phyloP scores from a whole-genome alignment of 2,329 filamentous ascomycete species.

The Didymella pinodella region DNA sequence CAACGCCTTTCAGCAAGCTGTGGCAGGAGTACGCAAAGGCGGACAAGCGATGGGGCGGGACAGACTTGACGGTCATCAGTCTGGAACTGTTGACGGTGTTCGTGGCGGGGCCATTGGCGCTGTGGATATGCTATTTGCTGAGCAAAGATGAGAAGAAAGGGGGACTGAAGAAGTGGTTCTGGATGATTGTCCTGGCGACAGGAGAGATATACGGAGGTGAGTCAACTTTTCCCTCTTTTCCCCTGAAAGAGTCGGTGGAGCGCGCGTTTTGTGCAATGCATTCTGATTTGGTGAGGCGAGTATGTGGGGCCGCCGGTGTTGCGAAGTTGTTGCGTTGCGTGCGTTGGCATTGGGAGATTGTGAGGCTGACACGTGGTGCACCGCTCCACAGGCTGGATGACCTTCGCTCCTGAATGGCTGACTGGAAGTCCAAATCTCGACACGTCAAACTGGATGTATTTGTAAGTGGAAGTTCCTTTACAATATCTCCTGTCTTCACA shows the following conservation, averaged over 20 bases:
- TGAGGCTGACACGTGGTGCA: slow-evolving; percentile 51
- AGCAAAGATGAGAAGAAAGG: slow-evolving; percentile 51
- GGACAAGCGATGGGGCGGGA: slow-evolving; percentile 66
- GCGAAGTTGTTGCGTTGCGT: slow-evolving; percentile 29
- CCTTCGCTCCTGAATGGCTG: slow-evolving; percentile 71
- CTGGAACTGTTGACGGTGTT: slow-evolving; percentile 69
- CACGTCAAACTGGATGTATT: slow-evolving; percentile 67
- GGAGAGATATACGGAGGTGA: slow-evolving; percentile 68
- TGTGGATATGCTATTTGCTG: slow-evolving; percentile 64
- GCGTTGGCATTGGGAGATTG: slow-evolving; percentile 28
- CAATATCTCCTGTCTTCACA: neutral
- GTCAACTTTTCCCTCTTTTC: slow-evolving; percentile 25
- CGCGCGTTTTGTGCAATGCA: slow-evolving; percentile 20
- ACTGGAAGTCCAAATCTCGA: slow-evolving; percentile 65
- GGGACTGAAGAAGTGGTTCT: slow-evolving; percentile 57
- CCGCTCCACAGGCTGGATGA: slow-evolving; percentile 63
- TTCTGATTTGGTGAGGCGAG: slow-evolving; percentile 28
- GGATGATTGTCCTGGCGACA: slow-evolving; percentile 66
- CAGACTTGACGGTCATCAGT: slow-evolving; percentile 66
- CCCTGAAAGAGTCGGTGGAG: slow-evolving; percentile 23
- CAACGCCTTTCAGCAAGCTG: slow-evolving; percentile 60
- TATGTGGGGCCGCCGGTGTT: slow-evolving; percentile 31
- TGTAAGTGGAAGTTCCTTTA: slow-evolving; percentile 47
- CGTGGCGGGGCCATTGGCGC: slow-evolving; percentile 64
- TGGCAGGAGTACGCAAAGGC: slow-evolving; percentile 74